Conservation (phyloP, 805 yeast species). For the Wickerhamomyces bovis region DNA sequence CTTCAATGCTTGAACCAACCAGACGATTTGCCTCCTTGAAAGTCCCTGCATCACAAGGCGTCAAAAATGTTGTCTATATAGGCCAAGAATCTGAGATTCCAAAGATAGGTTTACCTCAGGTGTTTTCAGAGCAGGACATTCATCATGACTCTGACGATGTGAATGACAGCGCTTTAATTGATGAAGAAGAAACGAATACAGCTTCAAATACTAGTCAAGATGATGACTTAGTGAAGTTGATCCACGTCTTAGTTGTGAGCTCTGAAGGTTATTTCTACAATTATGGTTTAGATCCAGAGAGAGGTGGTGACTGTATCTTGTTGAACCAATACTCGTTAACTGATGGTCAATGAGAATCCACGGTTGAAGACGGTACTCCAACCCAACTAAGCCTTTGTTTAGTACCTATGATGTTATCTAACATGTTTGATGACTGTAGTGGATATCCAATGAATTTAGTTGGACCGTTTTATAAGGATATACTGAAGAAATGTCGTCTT, state of each 20-base stretch:
- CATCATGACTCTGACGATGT: constrained; percentile 1
- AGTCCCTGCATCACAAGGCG: constrained; percentile 47
- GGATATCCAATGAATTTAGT: too few species aligned
- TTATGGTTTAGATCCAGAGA: constrained; percentile 74
- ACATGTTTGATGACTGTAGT: too few species aligned
- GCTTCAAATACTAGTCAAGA: constrained; percentile 21
- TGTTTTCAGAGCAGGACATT: constrained; percentile 11
- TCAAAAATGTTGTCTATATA: constrained; percentile 45
- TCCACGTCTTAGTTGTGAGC: constrained; percentile 65
- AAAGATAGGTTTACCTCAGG: constrained; percentile 19
- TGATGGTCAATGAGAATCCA: constrained; percentile 8
- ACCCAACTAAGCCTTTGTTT: neutral
- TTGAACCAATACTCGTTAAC: constrained; percentile 60
- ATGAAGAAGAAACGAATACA: constrained; percentile 1
- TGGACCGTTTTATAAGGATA: too few species aligned
- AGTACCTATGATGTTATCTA: neutral
- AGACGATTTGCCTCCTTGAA: constrained; percentile 89
- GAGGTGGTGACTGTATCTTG: constrained; percentile 90
- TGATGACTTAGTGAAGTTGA: constrained; percentile 26
- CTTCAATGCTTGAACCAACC: constrained; percentile 81
- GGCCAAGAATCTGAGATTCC: constrained; percentile 25
- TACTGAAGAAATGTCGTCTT: too few species aligned
- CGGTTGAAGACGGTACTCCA: neutral
- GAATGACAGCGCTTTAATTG: neutral
- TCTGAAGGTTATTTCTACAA: constrained; percentile 76